Percentiles rank a stretch among this genome's conserved stretches.
These are phyloP conservation scores for Myochromella boudieri DNA, from an alignment of 768 basidiomycete genomes.

Conservation along the genomic window DNA sequence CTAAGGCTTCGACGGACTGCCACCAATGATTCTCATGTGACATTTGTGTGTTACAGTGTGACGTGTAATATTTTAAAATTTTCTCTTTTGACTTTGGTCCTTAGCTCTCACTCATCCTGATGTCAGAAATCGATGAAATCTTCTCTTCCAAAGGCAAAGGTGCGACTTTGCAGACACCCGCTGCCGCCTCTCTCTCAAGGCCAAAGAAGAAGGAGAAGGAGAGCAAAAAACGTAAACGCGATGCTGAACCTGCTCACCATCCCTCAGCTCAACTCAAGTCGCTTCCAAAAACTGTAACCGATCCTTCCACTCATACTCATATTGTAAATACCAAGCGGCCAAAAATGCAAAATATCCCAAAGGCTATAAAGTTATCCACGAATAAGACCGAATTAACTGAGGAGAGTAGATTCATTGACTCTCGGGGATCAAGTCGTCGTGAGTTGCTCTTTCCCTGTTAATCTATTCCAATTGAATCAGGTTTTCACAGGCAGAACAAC, in stretches of 20 bases:
- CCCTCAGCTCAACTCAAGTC: conserved; percentile 27
- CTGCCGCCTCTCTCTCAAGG: no score
- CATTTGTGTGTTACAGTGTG: conserved; percentile 1
- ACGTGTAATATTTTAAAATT: conserved; percentile 1
- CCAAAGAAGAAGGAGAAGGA: conserved; percentile 51
- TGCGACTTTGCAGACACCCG: conserved; percentile 21
- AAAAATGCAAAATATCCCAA: conserved; percentile 25
- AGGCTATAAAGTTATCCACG: conserved; percentile 18
- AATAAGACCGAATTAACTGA: conserved; percentile 30
- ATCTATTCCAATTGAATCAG: conserved; percentile 12
- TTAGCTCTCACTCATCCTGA: conserved; percentile 33
- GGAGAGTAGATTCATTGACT: conserved; percentile 65
- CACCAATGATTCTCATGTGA: no score
- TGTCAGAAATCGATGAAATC: conserved; percentile 86
- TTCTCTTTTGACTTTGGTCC: conserved; percentile 6
- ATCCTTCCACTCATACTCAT: conserved; percentile 50
- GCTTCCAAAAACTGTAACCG: conserved; percentile 61
- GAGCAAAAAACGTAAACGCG: conserved; percentile 33
- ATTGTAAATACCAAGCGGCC: conserved; percentile 38
- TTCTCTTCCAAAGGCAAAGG: conserved; percentile 58
- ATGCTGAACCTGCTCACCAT: conserved; percentile 11
- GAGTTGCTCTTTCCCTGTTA: conserved; percentile 27
- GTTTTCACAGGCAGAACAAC: conserved; percentile 66
- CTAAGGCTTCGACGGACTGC: no score
- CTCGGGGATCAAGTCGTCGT: conserved; percentile 73